phyloP scores from a whole-genome alignment of 805 yeast genomes.

The Wickerhamiella australiensis region DNA sequence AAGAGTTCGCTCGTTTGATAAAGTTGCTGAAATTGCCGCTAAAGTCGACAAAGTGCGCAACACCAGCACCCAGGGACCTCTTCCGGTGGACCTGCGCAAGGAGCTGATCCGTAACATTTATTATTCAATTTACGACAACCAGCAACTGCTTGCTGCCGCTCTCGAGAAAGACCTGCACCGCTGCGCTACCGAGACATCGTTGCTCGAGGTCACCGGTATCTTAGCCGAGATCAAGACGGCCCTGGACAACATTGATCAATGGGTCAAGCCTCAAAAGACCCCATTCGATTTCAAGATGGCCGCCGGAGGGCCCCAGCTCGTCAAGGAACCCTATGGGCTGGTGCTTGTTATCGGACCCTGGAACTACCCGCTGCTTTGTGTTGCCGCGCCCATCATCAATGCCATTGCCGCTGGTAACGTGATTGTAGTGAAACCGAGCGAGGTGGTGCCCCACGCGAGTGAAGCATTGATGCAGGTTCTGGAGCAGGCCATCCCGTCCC shows the following conservation, averaged over 20 bases:
- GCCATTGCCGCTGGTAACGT: constrained; percentile 82
- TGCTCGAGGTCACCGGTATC: constrained; percentile 43
- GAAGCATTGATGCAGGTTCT: constrained; percentile 45
- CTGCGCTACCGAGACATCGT: constrained; percentile 45
- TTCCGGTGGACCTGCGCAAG: constrained; percentile 43
- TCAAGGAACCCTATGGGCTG: constrained; percentile 40
- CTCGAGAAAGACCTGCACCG: constrained; percentile 57
- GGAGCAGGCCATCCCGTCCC: constrained; percentile 40
- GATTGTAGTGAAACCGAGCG: constrained; percentile 67
- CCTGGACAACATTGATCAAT: constrained; percentile 45
- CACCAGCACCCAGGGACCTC: background rate
- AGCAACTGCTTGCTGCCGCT: constrained; percentile 44
- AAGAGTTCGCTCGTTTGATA: background rate
- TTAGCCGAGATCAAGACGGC: constrained; percentile 47
- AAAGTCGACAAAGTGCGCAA: background rate
- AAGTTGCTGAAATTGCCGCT: background rate
- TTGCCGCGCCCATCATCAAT: constrained; percentile 55
- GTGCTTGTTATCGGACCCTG: constrained; percentile 67
- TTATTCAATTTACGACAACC: constrained; percentile 48
- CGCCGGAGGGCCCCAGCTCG: constrained; percentile 15
- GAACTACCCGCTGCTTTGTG: constrained; percentile 61
- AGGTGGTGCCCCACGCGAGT: constrained; percentile 53
- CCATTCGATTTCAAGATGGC: constrained; percentile 22
- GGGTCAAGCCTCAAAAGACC: constrained; percentile 43
- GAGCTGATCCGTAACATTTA: constrained; percentile 56